phyloP scores from a whole-genome alignment of 1,284 basidiomycete genomes.

The Heterobasidion annosum region DNA sequence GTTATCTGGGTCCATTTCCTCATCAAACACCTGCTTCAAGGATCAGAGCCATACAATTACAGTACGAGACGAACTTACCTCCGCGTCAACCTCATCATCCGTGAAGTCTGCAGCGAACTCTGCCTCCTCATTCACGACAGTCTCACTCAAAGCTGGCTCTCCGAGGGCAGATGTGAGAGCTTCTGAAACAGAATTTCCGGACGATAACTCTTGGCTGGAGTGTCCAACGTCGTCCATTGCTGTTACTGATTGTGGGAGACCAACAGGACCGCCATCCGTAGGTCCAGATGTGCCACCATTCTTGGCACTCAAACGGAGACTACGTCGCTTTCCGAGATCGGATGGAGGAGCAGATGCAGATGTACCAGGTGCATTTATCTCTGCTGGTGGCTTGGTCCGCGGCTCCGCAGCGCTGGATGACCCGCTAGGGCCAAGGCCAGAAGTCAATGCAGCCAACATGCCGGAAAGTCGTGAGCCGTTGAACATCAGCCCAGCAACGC shows the following conservation, averaged over 20 bases:
- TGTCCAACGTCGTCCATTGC: slow-evolving; percentile 11
- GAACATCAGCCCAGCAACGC: slow-evolving; percentile 70
- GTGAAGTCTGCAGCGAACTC: slow-evolving; percentile 64
- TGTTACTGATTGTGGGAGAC: slow-evolving; percentile 2
- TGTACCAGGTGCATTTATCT: slow-evolving; percentile 22
- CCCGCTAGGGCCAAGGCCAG: slow-evolving; percentile 48
- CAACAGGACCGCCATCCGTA: slow-evolving; percentile 12
- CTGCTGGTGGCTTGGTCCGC: slow-evolving; percentile 18
- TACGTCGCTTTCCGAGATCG: slow-evolving; percentile 55
- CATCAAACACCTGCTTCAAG: slow-evolving; percentile 51
- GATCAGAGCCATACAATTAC: slow-evolving; percentile 1
- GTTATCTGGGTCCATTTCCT: slow-evolving; percentile 62
- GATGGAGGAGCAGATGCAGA: slow-evolving; percentile 21
- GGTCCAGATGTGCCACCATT: slow-evolving; percentile 19
- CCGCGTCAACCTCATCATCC: slow-evolving; percentile 69
- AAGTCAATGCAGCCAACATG: slow-evolving; percentile 86
- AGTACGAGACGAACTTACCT: slow-evolving; percentile 39
- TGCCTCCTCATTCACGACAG: slow-evolving; percentile 47
- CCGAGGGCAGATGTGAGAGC: slow-evolving; percentile 17
- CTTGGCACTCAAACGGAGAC: slow-evolving; percentile 76
- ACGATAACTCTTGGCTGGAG: slow-evolving; percentile 11
- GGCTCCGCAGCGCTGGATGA: slow-evolving; percentile 6
- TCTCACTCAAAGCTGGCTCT: slow-evolving; percentile 39
- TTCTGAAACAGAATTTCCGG: slow-evolving; percentile 16
- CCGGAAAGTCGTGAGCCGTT: slow-evolving; percentile 70